phyloP scores from a whole-genome alignment of 2,329 filamentous ascomycete species.

The Bipolaris victoriae region DNA sequence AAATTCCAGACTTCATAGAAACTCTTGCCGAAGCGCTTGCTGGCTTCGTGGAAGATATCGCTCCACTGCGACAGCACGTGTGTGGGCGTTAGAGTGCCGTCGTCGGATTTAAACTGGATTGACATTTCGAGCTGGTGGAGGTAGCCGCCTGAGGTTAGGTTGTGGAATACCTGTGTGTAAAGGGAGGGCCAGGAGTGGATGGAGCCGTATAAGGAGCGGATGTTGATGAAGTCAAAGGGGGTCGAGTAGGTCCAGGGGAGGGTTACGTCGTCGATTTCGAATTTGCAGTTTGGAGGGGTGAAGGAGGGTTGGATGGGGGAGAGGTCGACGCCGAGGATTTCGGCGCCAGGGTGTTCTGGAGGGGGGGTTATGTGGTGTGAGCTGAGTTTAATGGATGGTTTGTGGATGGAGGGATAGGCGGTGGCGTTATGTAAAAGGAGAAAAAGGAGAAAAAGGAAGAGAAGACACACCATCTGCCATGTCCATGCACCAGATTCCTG shows the following conservation, averaged over 20 bases:
- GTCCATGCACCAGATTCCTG: slow-evolving; percentile 41
- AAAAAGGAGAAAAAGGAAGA: neutral
- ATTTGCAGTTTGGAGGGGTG: slow-evolving; percentile 53
- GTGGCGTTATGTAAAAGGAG: neutral
- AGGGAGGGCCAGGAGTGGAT: slow-evolving; percentile 54
- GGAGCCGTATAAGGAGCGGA: slow-evolving; percentile 52
- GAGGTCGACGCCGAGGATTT: slow-evolving; percentile 55
- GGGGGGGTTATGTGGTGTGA: neutral
- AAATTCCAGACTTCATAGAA: slow-evolving; percentile 38
- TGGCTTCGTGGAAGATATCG: slow-evolving; percentile 35
- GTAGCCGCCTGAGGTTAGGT: slow-evolving; percentile 47
- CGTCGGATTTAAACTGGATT: slow-evolving; percentile 49
- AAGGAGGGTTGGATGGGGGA: slow-evolving; percentile 56
- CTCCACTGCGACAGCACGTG: slow-evolving; percentile 36
- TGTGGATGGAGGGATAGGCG: neutral
- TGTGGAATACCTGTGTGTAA: slow-evolving; percentile 34
- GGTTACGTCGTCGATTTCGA: slow-evolving; percentile 55
- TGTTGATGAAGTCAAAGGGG: slow-evolving; percentile 52
- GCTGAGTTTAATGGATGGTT: neutral
- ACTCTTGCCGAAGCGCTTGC: slow-evolving; percentile 30
- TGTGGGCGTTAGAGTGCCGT: slow-evolving; percentile 44
- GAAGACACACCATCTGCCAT: slow-evolving; percentile 27
- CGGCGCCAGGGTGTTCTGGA: slow-evolving; percentile 35
- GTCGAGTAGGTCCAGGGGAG: slow-evolving; percentile 46
- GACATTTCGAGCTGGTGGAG: slow-evolving; percentile 51